Percentiles rank a stretch among this genome's conserved stretches.
Conservation (phyloP, 2,329 filamentous ascomycete genomes). For the Pseudogymnoascus sp. region DNA sequence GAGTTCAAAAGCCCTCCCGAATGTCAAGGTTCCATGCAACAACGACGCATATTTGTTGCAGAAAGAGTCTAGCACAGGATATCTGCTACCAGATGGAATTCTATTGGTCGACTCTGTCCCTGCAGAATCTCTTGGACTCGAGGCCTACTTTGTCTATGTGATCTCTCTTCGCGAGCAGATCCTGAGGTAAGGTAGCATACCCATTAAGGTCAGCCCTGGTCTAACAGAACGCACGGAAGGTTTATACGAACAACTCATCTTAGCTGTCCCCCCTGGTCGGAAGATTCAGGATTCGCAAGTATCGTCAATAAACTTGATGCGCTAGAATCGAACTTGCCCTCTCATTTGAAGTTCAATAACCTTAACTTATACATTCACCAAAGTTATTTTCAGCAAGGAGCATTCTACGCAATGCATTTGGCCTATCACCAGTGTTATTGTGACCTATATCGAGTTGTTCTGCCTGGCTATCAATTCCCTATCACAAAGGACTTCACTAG, state of each 20-base stretch:
- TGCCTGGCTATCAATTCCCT: constrained; percentile 24
- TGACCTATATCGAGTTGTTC: constrained; percentile 20
- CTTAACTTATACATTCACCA: constrained; percentile 19
- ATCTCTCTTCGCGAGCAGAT: constrained; percentile 5
- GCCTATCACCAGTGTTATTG: constrained; percentile 21
- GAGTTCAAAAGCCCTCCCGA: constrained; percentile 3
- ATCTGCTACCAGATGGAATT: neutral
- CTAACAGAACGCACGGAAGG: neutral
- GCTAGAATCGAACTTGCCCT: constrained; percentile 18
- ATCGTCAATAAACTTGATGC: constrained; percentile 19
- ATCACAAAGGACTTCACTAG: constrained; percentile 19
- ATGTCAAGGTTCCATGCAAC: constrained; percentile 9
- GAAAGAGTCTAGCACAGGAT: neutral
- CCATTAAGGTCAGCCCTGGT: neutral
- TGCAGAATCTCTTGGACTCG: neutral
- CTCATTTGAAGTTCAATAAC: constrained; percentile 19
- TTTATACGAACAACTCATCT: constrained; percentile 17
- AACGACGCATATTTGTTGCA: constrained; percentile 3
- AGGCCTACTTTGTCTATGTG: neutral
- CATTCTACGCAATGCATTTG: constrained; percentile 22
- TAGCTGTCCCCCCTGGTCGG: constrained; percentile 15
- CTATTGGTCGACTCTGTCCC: neutral
- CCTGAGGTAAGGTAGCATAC: constrained; percentile 3
- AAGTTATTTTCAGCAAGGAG: constrained; percentile 17
- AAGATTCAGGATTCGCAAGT: constrained; percentile 15